Base-by-base conservation (phyloP, 257 asterid genomes). In the Fraxinus excelsior region DNA sequence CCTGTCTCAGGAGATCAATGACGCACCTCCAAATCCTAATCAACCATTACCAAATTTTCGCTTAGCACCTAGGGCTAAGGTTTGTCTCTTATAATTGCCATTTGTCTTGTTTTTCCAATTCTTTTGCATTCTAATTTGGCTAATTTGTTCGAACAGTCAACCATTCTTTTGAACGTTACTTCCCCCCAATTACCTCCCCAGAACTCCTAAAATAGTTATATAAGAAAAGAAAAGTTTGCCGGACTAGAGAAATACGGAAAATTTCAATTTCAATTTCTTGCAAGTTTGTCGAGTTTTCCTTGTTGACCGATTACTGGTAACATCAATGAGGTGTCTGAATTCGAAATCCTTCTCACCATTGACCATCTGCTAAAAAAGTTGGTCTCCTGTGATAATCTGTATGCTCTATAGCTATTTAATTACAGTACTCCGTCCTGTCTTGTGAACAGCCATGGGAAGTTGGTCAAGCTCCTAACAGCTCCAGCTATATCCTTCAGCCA, bases 11-110 rank as follows among this genome's bases (percentile, higher is more conserved):
- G 99, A 96, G 65, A 88, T 91, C 80, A 88, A 90, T 79, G 97
- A 93, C 80, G 90, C 93, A 76, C 97, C 98, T 37, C 98, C 98
- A 40, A 93, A 96, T 87, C 98, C 98, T 12, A 85, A 90, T 82
- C 99, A 91, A 74, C 94, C 97, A 2, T 81, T 96, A 70, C 78
- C 97, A 67, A 91, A 89, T 82, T 91, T 96, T 37, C 91, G 94
- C 29, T 0, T 86, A 56, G 89, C 89, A 21, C 94, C 97, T 32
- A 85, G 79, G 87, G 91, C 94, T 70, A 91, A 96, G 99, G 99
- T 96, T 85, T 73, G 80, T 67, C 23, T 1, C 72, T 46, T 35
- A 34, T 56, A 31, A 12, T 73, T 10, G 28, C 28, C 28, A 21
- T 58, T 71, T 12, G 3, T 40, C 70, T 73, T 21, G 16, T 71